Conservation (phyloP, 1,139 yeast genomes). For the Diutina ranongensis region DNA sequence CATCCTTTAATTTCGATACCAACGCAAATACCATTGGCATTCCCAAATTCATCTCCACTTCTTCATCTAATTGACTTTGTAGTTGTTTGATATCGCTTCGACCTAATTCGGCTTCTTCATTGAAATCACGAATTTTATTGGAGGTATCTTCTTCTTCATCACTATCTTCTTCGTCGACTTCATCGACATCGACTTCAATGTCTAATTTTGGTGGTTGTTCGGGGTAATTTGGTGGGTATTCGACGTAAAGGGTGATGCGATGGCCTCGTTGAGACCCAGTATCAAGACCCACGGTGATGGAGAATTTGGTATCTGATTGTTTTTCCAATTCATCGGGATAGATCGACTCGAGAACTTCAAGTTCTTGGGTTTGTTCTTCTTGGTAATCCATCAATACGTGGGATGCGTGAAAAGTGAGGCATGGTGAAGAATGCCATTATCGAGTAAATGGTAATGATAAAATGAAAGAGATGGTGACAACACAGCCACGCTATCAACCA, state of each 20-base stretch:
- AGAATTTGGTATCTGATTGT: slow-evolving; percentile 32
- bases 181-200: slow-evolving; percentile 26
- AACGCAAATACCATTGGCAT: slow-evolving; percentile 82
- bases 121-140: slow-evolving; percentile 34
- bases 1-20: slow-evolving; percentile 66
- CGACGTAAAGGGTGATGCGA: slow-evolving; percentile 41
- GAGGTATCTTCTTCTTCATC: slow-evolving; percentile 2
- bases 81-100: slow-evolving; percentile 33
- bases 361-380: slow-evolving; percentile 71
- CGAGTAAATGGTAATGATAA: too few species aligned
- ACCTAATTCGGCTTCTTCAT: slow-evolving; percentile 45
- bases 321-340: slow-evolving; percentile 76
- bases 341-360: slow-evolving; percentile 77
- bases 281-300: slow-evolving; percentile 42
- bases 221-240: slow-evolving; percentile 63
- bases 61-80: slow-evolving; percentile 32
- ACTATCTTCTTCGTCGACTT: slow-evolving; percentile 20
- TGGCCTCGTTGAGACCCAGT: slow-evolving; percentile 45
- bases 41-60: slow-evolving; percentile 71
- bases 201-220: slow-evolving; percentile 50
- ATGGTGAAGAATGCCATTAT: too few species aligned
- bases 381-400: slow-evolving; percentile 43
- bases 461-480: too few species aligned
- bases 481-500: too few species aligned
- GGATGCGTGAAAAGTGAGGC: neutral